Percentiles rank a stretch among this genome's conserved stretches.
Conservation (phyloP, 202 grass and related monocot species). For the Setaria viridis region DNA sequence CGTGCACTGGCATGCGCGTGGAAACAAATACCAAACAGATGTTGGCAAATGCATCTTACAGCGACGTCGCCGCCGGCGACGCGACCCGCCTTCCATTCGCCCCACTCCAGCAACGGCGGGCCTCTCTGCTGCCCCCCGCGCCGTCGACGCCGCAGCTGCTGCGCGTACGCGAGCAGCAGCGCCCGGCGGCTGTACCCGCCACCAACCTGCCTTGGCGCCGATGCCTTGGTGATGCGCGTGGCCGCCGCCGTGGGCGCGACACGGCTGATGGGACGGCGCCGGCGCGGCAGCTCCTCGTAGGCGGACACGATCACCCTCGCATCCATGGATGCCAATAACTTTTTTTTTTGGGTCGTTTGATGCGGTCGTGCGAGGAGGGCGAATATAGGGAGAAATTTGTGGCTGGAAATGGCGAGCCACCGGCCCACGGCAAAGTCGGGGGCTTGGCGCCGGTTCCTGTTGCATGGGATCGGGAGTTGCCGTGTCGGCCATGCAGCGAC, state of each 20-base stretch:
- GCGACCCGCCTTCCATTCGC: conserved; percentile 33
- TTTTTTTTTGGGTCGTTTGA: background rate
- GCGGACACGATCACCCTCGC: conserved; percentile 35
- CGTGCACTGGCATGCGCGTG: background rate
- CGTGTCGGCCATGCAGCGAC: conserved; percentile 3
- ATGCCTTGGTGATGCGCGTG: background rate
- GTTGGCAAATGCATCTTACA: background rate
- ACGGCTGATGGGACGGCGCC: background rate
- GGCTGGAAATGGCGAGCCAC: conserved; percentile 6
- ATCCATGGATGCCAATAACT: background rate
- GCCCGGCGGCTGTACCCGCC: conserved; percentile 33
- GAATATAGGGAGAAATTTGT: conserved; percentile 4
- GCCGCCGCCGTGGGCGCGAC: conserved; percentile 4
- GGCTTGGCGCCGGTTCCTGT: background rate
- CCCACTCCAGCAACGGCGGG: conserved; percentile 40
- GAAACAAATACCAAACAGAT: background rate
- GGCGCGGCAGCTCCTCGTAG: conserved; percentile 51
- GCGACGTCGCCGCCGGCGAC: background rate
- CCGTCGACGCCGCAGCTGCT: conserved; percentile 39
- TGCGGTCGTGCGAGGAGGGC: background rate
- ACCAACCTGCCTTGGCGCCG: background rate
- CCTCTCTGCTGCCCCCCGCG: background rate
- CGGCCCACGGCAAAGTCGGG: too few relatives aligned
- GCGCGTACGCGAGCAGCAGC: conserved; percentile 49
- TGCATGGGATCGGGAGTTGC: background rate